Evolutionary conservation across 257 asterid genomes (phyloP), one percentile per base, ranked within the genome.

Genomic region (Paulownia fortunei): DNA sequence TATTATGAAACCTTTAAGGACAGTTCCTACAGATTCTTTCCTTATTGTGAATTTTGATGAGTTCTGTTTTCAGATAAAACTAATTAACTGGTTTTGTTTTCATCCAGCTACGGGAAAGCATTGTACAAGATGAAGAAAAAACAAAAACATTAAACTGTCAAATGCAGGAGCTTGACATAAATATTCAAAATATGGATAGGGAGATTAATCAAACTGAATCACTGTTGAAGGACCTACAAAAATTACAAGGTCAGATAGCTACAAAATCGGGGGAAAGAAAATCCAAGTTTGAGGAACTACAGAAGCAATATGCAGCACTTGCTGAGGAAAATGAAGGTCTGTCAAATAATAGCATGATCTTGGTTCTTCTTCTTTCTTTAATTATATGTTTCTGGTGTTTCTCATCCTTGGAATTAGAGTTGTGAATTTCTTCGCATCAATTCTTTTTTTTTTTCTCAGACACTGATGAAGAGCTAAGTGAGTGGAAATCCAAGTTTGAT

Each of bases 401-500:
- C 61, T 32, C 41, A 42, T 62, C 64, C 71, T 27, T 62, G 18
- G 75, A 65, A 32, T 55, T 15, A 11, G 72, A 56, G 75, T 67
- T 52, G 44, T 66, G 59, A 23, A 16, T 63, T 54, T 69, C 80
- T 66, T 65, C 15, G n/a, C 34, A 37, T 64, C n/a, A n/a, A n/a
- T n/a, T 44, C 7, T 34, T 52, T 51, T 26, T 27, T 27, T 74
- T 68, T 65, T 79, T 79, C 58, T 46, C 78, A 96, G 99, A 96
- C 84, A 90, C 99, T 73, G 97, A 96, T 85, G 98, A 93, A 89
- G 95, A 96, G 79, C 82, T 96, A 81, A 89, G 79, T 82, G 98
- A 92, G 82, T 96, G 98, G 98, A 93, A 89, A 83, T 86, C 88
- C 81, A 90, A 90, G 89, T 96, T 92, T 83, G 97, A 93, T 66